Evolutionary conservation across 2,329 filamentous ascomycete species (phyloP), one percentile per base, ranked within the genome.

Genomic region (Colletotrichum trifolii): DNA sequence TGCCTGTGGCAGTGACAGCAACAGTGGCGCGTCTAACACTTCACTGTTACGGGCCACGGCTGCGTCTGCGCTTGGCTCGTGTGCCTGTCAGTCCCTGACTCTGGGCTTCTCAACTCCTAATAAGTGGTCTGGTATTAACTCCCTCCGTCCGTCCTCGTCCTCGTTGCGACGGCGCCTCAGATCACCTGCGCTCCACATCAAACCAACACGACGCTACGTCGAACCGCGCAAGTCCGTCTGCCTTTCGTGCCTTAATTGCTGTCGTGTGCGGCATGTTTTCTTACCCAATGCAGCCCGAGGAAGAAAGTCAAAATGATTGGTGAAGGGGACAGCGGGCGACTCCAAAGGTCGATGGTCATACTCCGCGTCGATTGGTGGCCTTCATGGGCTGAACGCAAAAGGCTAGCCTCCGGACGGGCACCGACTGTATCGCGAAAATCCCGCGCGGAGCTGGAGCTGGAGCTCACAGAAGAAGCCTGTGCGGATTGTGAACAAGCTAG

Each of bases 41-140:
- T 17, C 33, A 40, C 25, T 45, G 42, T 45, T 11, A n/a, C 13
- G 13, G 7, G 43, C 43, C 43, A 17, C 15, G 15, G 40, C 57
- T 60, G 57, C 42, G 57, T 25, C 49, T 60, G 58, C 36, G 55
- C 49, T 54, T 64, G 61, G 45, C 55, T 56, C 42, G 39, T 47
- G 42, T 48, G 43, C 17, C 46, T 39, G 52, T 39, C 59, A 9
- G 36, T 39, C 10, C 34, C 48, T 33, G 34, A 8, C 13, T 17
- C 46, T 10, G 17, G 43, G 17, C 35, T 36, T 33, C 36, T 38
- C 36, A 36, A 13, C 39, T 50, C 61, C 48, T 33, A 43, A 53
- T 63, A 62, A 47, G 48, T 25, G 33, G 52, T 40, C 12, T 62
- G 33, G n/a, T 62, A 65, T 52, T 62, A 39, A 57, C 38, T 54